Base-by-base conservation (phyloP, 805 yeast species). In the Saccharomyces eubayanus region DNA sequence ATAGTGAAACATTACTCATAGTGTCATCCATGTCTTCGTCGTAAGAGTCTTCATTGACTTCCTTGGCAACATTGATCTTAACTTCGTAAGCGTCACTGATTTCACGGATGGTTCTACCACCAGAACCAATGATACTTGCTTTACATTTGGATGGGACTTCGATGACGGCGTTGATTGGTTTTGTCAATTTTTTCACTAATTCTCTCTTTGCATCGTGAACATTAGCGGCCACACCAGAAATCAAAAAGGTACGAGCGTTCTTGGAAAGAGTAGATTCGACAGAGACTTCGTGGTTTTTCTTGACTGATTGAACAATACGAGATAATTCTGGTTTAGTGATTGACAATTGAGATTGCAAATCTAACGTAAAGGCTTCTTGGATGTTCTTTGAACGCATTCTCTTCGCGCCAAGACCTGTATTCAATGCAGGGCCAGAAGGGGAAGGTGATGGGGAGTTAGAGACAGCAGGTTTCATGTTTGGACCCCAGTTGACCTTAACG, bases 181-280 rank as follows among this genome's bases (percentile, higher is more conserved):
- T 85, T 41, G 95, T 84, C 66, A 92, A 77, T 61, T 81, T 85
- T 65, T 82, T 84, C 56, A 87, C 78, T 54, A 92, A 77, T 58
- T 86, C 87, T 58, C 89, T 79, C 69, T 84, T 85, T 54, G 95
- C 97, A 48, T 70, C 73, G 52, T 74, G 76, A 53, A 89, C 90
- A 52, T 80, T 79, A 14, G 74, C 81, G 28, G 84, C 80, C 55
- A 79, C 77, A 63, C 97, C 98, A 62, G 84, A 79, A 60, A 92
- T 80, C 66, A 91, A 77, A 64, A 89, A 89, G 28, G 94, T 87
- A 72, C 96, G 84, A 67, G 83, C 84, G 59, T 84, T 85, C 62
- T 81, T 80, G 47, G 95, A 86, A 53, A 89, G 75, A 52, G 96
- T 88, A 53, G 95, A 86, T 68, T 90, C 96, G 57, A 90, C 81